These are phyloP conservation scores for Porcisia deanei DNA, from an alignment of 208 protist genomes.

Conservation along the genomic window DNA sequence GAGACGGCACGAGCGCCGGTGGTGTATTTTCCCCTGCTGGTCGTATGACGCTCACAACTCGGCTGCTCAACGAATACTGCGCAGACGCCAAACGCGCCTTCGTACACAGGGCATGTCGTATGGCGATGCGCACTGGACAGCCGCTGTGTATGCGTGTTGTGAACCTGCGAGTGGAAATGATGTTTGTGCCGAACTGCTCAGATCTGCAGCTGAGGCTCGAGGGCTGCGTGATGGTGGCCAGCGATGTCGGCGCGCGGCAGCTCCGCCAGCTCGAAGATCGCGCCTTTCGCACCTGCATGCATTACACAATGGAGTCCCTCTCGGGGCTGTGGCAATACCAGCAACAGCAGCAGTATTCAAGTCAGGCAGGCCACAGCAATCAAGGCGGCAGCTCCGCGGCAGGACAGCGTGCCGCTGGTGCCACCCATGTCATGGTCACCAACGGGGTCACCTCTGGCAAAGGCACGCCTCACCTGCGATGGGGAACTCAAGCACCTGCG, in stretches of 20 bases:
- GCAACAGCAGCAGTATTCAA: constrained; percentile 21
- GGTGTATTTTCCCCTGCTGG: constrained; percentile 13
- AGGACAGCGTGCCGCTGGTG: constrained; percentile 17
- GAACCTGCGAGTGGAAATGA: constrained; percentile 55
- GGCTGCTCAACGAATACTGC: constrained; percentile 75
- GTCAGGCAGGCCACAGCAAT: constrained; percentile 17
- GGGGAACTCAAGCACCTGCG: constrained; percentile 16
- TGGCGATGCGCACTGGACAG: constrained; percentile 49
- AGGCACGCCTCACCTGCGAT: constrained; percentile 12
- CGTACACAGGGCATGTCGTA: constrained; percentile 64
- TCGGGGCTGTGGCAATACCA: constrained; percentile 20
- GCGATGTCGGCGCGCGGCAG: constrained; percentile 27
- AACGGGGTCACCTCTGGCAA: constrained; percentile 2
- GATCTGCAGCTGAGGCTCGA: constrained; percentile 82
- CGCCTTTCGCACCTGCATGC: constrained; percentile 73
- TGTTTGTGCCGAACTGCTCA: constrained; percentile 78
- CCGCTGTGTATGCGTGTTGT: constrained; percentile 57
- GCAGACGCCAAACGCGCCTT: constrained; percentile 82
- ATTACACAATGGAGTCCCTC: constrained; percentile 37
- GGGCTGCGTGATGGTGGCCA: constrained; percentile 72
- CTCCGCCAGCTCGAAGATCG: constrained; percentile 54
- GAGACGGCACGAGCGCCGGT: constrained; percentile 2
- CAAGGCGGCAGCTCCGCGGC: constrained; percentile 8
- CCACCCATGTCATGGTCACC: constrained; percentile 1
- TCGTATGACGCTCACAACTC: constrained; percentile 41